phyloP scores from a whole-genome alignment of 192 early-diverging fungal species.

The Coemansia sp. region DNA sequence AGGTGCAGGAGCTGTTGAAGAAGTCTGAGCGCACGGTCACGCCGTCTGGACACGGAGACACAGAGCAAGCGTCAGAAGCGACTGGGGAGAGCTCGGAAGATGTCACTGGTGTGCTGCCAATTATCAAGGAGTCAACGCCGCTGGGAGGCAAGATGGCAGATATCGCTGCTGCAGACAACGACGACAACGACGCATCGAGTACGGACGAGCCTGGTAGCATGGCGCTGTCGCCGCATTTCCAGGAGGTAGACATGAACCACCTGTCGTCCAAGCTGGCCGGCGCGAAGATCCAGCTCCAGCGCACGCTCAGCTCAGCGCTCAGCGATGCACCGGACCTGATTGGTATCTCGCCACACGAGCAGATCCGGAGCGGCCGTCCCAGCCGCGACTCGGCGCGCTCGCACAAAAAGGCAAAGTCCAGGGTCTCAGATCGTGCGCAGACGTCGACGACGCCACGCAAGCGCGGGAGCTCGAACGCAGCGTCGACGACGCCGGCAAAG shows the following conservation, averaged over 20 bases:
- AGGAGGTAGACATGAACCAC: slow-evolving; percentile 15
- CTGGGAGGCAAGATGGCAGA: background rate
- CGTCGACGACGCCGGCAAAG: background rate
- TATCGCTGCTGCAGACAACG: background rate
- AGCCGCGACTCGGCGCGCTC: slow-evolving; percentile 33
- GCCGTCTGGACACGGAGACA: slow-evolving; percentile 7
- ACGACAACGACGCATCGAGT: background rate
- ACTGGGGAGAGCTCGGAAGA: background rate
- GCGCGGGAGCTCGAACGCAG: background rate
- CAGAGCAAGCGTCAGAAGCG: background rate
- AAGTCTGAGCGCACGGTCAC: slow-evolving; percentile 43
- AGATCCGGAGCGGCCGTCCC: slow-evolving; percentile 18
- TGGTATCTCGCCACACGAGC: slow-evolving; percentile 25
- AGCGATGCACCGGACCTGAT: slow-evolving; percentile 52
- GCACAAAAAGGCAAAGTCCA: background rate
- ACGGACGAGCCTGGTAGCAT: background rate
- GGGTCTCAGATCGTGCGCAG: background rate
- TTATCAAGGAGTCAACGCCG: background rate
- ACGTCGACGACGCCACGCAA: slow-evolving; percentile 2
- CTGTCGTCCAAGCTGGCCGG: slow-evolving; percentile 31
- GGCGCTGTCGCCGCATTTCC: background rate
- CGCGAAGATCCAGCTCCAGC: slow-evolving; percentile 25
- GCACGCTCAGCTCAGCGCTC: slow-evolving; percentile 33
- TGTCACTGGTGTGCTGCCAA: background rate
- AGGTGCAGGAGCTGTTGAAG: slow-evolving; percentile 54